Evolutionary conservation across 164 flowering plant genomes (phyloP), one percentile per base, ranked within the genome.

Genomic region (Paratinospora sagittata): DNA sequence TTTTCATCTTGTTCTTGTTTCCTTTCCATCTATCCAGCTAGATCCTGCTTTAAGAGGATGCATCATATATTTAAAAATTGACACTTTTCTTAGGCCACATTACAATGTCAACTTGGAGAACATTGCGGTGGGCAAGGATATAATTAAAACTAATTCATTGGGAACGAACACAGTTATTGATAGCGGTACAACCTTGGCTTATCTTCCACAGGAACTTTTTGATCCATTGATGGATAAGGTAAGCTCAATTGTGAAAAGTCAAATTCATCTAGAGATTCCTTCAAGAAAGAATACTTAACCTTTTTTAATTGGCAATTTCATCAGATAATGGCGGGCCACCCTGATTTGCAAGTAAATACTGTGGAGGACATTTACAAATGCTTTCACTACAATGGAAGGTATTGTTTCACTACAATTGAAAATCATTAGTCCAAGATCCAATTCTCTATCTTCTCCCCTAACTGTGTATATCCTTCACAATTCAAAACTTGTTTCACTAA

Each of bases 171-270:
- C 97, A 37, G 86, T 94, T 37, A 83, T 94, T 70, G 98, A 94
- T 75, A 92, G 97, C 75, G 98, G 98, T 64, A 90, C 97, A 74
- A 94, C 98, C 26, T 81, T 94, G 84, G 90, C 97, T 3, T 92
- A 92, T 81, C 83, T 94, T 79, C 92, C 97, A 27, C 75, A 81
- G 7, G 79, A 49, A 27, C 78, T 87, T 71, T 94, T 83, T 75
- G 70, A 74, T 3, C 78, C 83, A 69, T n/a, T 94, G 39, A 75
- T 90, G 34, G 49, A 2, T 6, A 70, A 70, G 88, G 93, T 85
- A 78, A 30, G 73, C 65, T 9, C 8, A 17, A 27, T 37, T 62
- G 27, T 45, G 13, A 8, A 9, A 21, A 45, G 30, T 9, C 39
- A 26, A 23, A n/a, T 47, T 47, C n/a, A 33, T 60, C 76, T 75